Base-by-base conservation (phyloP, 257 asterid genomes). In the Euphrasia confusa region DNA sequence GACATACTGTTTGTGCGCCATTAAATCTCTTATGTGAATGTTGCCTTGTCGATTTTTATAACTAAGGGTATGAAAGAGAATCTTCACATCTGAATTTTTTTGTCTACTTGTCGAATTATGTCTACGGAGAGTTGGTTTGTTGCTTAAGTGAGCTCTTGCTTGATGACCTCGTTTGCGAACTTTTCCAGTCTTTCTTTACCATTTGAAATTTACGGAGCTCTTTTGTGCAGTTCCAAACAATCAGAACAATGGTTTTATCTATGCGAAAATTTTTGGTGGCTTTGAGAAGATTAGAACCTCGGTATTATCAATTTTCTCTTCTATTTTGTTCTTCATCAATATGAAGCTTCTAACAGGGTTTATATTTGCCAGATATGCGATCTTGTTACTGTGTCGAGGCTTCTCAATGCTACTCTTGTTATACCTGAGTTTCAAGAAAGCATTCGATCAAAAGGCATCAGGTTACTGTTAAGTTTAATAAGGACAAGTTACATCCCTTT, bases 261-360 rank as follows among this genome's bases (percentile, higher is more conserved):
- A 87, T 72, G 99, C 99, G 67, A 85, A 89, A 80, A 73, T 87
- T 53, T 81, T 80, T 79, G 99, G 99, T 68, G 89, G 90, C 67
- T 93, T 93, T 76, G 99, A 89, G 89, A 93, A 87, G 83, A 93
- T 89, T 52, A 85, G 89, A 77, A 75, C 79, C 80, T 80, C 95
- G 84, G 99, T 93, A 93, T 49, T 63, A 69, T 77, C 70, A 62
- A 37, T 68, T 63, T 60, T 50, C 68, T 64, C 68, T 62, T 53
- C 58, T 17, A 0, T 33, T 64, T 14, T 57, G 55, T n/a, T 63
- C 71, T 75, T 69, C 66, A 44, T 71, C 28, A 17, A 52, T 65
- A 15, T 42, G 54, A 75, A 60, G 71, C 45, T 72, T 58, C 71
- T 77, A 75, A 83, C 39, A 28, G 44, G 37, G 65, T 50, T 71